Base-by-base conservation (phyloP, 495 filamentous ascomycete genomes). In the Hypoxylon trugodes region DNA sequence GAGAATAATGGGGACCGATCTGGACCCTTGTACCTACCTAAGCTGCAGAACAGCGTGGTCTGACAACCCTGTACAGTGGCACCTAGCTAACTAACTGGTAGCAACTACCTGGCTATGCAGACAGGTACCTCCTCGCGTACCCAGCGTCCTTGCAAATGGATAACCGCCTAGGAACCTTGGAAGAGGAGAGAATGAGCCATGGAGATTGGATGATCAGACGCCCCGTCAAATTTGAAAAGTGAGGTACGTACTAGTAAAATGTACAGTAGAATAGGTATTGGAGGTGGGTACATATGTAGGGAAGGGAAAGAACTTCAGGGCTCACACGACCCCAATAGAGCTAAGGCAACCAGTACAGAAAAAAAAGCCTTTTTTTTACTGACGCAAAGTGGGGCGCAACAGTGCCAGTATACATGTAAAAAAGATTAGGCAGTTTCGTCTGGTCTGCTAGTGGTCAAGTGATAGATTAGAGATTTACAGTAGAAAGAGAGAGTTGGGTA, bases 1-100 rank as follows among this genome's bases (percentile, higher is more conserved):
- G 42, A 61, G 57, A 58, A 58, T 66, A 66, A 60, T 51, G 41
- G 46, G 55, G 45, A 51, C 58, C 30, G 40, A 57, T 61, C 32
- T 42, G 15, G 32, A 61, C 47, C 57, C 45, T 35, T 4, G 55
- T 32, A 59, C 32, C 33, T 40, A 16, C 41, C 41, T 38, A 16
- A 55, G 35, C 59, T 62, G 47, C 53, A 59, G 47, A 36, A 40
- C 28, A 36, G 49, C 47, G 40, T 38, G 43, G 50, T 61, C 57
- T n/a, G n/a, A n/a, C n/a, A 46, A 61, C 16, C 57, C 43, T 42
- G 32, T 36, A 22, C 16, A 19, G 57, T 58, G 51, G 37, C 35
- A 66, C 62, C 49, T 60, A 38, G 35, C 30, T 60, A 26, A 24
- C 18, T 15, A 6, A 4, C 24, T 24, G 19, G 24, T 24, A 19